A percentile compares a stretch with the other conserved stretches of the same genome.
Evolutionary conservation across 2,329 filamentous ascomycete genomes (phyloP).

Genomic region (Talaromyces sp.): DNA sequence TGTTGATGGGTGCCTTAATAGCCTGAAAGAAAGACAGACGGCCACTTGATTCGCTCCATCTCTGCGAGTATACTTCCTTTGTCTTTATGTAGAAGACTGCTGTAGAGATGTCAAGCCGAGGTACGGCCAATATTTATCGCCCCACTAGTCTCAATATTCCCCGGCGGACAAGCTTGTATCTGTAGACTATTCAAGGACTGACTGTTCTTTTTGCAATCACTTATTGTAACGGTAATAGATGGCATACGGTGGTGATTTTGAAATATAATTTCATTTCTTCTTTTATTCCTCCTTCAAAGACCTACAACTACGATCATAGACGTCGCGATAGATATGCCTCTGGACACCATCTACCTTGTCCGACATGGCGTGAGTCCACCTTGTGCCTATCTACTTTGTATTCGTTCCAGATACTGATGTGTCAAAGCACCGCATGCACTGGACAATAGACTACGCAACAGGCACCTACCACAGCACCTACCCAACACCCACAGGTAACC

Average conservation of each 20-base stretch:
- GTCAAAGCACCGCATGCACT: slow-evolving; percentile 78
- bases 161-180: background rate
- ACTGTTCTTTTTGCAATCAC: background rate
- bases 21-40: slow-evolving; percentile 21
- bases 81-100: too few species aligned
- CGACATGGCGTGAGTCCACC: slow-evolving; percentile 66
- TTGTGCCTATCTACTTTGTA: background rate
- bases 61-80: too few species aligned
- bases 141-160: background rate
- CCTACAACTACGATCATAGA: background rate
- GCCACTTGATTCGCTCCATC: background rate
- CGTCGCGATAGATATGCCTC: slow-evolving; percentile 49
- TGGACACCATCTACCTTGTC: slow-evolving; percentile 70
- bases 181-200: background rate
- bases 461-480: slow-evolving; percentile 73
- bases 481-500: slow-evolving; percentile 79
- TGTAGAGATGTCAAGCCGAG: background rate
- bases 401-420: background rate
- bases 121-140: background rate
- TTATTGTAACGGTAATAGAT: background rate
- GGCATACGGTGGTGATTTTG: background rate
- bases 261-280: background rate
- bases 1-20: slow-evolving; percentile 26
- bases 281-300: background rate
- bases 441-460: slow-evolving; percentile 76